Percentiles rank a stretch among this genome's conserved stretches.
Evolutionary conservation across 2,329 filamentous ascomycete genomes (phyloP).

Genomic region (Fusarium sterilihyphosum): DNA sequence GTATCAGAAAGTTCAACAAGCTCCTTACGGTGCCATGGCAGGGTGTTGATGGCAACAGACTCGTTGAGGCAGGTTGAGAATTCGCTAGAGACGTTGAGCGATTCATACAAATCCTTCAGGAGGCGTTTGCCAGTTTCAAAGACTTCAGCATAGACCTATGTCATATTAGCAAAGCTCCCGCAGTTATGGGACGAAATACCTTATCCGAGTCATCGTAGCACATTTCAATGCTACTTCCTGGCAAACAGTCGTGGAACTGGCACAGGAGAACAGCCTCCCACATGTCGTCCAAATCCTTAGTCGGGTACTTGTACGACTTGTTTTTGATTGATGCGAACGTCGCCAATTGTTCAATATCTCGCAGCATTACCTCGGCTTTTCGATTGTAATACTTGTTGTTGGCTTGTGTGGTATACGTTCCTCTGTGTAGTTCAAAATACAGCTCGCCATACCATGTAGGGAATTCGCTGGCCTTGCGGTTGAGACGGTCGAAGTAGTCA

Average conservation of each 20-base stretch:
- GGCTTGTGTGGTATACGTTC: slow-evolving; percentile 96
- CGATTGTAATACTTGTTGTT: slow-evolving; percentile 98
- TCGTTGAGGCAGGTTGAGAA: slow-evolving; percentile 54
- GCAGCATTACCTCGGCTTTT: slow-evolving; percentile 83
- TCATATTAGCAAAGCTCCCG: slow-evolving; percentile 5
- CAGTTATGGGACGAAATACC: slow-evolving; percentile 50
- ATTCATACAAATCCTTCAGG: slow-evolving; percentile 73
- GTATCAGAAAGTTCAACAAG: slow-evolving; percentile 71
- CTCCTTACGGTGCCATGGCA: slow-evolving; percentile 85
- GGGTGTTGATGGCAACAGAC: slow-evolving; percentile 79
- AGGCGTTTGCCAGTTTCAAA: slow-evolving; percentile 80
- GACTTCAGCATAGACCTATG: slow-evolving; percentile 79
- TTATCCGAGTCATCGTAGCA: slow-evolving; percentile 96
- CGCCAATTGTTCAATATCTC: slow-evolving; percentile 87
- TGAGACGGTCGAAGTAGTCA: slow-evolving; percentile 88
- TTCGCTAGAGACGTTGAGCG: slow-evolving; percentile 69
- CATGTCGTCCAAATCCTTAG: slow-evolving; percentile 92
- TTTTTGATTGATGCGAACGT: slow-evolving; percentile 83
- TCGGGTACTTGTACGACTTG: slow-evolving; percentile 85
- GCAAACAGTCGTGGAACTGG: slow-evolving; percentile 97
- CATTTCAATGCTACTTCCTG: slow-evolving; percentile 96
- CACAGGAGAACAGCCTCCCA: slow-evolving; percentile 94
- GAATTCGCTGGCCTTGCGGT: slow-evolving; percentile 80
- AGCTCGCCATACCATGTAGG: slow-evolving; percentile 98
- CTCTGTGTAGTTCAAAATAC: slow-evolving; percentile 96